Evolutionary conservation across 1,284 basidiomycete species (phyloP).

Genomic region (Tilletia horrida): DNA sequence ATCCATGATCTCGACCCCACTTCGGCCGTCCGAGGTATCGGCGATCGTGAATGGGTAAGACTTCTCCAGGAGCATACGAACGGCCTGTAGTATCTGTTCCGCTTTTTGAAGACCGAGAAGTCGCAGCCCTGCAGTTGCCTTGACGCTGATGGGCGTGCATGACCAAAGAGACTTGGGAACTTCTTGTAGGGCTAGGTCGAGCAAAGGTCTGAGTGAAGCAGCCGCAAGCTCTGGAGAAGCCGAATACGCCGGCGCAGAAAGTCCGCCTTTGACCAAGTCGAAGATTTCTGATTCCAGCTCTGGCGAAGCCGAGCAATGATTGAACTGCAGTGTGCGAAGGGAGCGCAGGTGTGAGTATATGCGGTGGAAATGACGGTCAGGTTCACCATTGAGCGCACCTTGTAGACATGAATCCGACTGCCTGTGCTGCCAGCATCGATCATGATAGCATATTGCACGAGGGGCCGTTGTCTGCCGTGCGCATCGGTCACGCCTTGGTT

Average conservation of each 20-base stretch:
- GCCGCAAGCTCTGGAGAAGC: constrained; percentile 68
- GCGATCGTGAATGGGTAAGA: constrained; percentile 69
- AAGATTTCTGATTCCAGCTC: constrained; percentile 91
- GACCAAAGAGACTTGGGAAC: constrained; percentile 68
- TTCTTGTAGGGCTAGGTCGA: constrained; percentile 73
- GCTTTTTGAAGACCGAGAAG: constrained; percentile 69
- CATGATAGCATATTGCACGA: constrained; percentile 83
- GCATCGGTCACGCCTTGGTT: constrained; percentile 31
- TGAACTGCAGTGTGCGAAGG: constrained; percentile 33
- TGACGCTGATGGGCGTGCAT: constrained; percentile 87
- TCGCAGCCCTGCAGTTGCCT: constrained; percentile 89
- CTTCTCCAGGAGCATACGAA: constrained; percentile 65
- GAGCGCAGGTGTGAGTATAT: background rate
- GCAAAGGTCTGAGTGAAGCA: constrained; percentile 71
- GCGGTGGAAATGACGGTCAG: background rate
- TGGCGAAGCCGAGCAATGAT: constrained; percentile 59
- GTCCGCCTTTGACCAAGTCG: constrained; percentile 74
- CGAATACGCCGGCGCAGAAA: constrained; percentile 64
- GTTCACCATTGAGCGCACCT: constrained; percentile 61
- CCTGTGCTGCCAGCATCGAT: constrained; percentile 97
- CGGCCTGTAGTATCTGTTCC: constrained; percentile 73
- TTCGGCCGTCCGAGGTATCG: constrained; percentile 31
- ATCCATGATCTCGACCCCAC: constrained; percentile 67
- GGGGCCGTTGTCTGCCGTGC: constrained; percentile 37
- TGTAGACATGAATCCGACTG: constrained; percentile 95